A percentile compares a stretch with the other conserved stretches of the same genome.
Evolutionary conservation across 1,284 basidiomycete genomes (phyloP).

Genomic region (Taiwanofungus camphoratus): DNA sequence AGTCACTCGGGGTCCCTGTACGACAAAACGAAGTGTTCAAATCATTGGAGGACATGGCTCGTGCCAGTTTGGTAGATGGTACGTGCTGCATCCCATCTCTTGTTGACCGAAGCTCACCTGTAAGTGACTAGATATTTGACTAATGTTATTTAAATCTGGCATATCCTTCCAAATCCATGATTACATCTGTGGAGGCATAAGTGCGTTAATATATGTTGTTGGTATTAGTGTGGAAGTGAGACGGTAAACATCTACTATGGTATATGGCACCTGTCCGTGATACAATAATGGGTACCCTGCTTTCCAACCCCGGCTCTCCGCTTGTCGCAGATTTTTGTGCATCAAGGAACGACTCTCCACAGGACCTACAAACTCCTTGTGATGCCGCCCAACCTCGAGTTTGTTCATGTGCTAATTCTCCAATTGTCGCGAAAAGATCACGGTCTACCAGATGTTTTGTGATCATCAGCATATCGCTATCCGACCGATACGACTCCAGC

Average conservation of each 20-base stretch:
- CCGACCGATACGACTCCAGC: slow-evolving; percentile 89
- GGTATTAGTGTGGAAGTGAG: slow-evolving; percentile 21
- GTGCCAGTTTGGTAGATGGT: slow-evolving; percentile 31
- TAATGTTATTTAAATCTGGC: background rate
- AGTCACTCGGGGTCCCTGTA: slow-evolving; percentile 62
- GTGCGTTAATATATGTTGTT: slow-evolving; percentile 29
- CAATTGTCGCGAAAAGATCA: slow-evolving; percentile 77
- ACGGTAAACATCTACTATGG: slow-evolving; percentile 46
- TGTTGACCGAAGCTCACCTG: background rate
- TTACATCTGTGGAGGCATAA: slow-evolving; percentile 2
- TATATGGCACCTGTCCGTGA: slow-evolving; percentile 57
- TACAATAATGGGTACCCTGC: slow-evolving; percentile 38
- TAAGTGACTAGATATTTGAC: background rate
- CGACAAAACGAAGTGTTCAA: slow-evolving; percentile 48
- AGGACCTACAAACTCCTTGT: slow-evolving; percentile 20
- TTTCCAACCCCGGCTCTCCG: slow-evolving; percentile 14
- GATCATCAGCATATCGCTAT: slow-evolving; percentile 88
- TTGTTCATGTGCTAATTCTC: slow-evolving; percentile 33
- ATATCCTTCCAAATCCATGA: background rate
- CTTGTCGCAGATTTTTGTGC: slow-evolving; percentile 13
- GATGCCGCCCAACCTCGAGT: slow-evolving; percentile 25
- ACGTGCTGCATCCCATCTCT: background rate
- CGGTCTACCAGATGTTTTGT: slow-evolving; percentile 80
- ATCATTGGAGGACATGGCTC: slow-evolving; percentile 56
- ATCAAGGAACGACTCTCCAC: slow-evolving; percentile 19